These are phyloP conservation scores for Neonectria neomacrospora DNA, from an alignment of 2,329 filamentous ascomycete species.

Conservation along the genomic window DNA sequence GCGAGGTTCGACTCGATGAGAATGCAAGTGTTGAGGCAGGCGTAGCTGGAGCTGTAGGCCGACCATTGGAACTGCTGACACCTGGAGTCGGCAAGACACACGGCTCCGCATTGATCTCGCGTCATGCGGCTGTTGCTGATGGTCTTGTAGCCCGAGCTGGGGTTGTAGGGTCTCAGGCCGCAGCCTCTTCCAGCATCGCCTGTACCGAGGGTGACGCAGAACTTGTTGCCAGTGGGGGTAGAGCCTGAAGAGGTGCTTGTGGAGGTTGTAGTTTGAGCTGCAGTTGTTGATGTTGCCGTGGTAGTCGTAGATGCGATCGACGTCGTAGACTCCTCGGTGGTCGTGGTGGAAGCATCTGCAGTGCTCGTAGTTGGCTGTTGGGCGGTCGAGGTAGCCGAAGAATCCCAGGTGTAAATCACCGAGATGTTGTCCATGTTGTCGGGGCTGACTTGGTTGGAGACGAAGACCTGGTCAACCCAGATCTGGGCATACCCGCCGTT, in stretches of 20 bases:
- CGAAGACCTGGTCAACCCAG: conserved; percentile 40
- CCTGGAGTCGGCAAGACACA: conserved; percentile 30
- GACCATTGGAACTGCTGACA: conserved; percentile 38
- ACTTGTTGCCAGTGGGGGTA: conserved; percentile 17
- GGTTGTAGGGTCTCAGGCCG: conserved; percentile 33
- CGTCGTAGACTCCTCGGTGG: background rate
- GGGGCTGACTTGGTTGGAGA: conserved; percentile 35
- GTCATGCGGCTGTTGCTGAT: conserved; percentile 28
- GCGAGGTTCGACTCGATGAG: conserved; percentile 26
- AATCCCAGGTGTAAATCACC: conserved; percentile 27
- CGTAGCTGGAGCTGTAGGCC: conserved; percentile 17
- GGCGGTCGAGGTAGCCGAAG: conserved; percentile 18
- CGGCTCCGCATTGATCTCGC: conserved; percentile 33
- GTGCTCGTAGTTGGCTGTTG: conserved; percentile 21
- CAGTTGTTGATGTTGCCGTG: background rate
- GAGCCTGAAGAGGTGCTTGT: conserved; percentile 7
- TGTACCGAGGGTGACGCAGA: conserved; percentile 30
- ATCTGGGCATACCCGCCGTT: conserved; percentile 34
- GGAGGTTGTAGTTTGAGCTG: background rate
- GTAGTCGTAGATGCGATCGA: background rate
- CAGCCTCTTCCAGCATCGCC: conserved; percentile 31
- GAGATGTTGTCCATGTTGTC: conserved; percentile 35
- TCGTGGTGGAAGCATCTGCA: background rate
- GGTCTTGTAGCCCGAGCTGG: conserved; percentile 31
- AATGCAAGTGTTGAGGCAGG: conserved; percentile 30